Evolutionary conservation across 163 green algal species (phyloP).

Genomic region (Chlorella variabilis): DNA sequence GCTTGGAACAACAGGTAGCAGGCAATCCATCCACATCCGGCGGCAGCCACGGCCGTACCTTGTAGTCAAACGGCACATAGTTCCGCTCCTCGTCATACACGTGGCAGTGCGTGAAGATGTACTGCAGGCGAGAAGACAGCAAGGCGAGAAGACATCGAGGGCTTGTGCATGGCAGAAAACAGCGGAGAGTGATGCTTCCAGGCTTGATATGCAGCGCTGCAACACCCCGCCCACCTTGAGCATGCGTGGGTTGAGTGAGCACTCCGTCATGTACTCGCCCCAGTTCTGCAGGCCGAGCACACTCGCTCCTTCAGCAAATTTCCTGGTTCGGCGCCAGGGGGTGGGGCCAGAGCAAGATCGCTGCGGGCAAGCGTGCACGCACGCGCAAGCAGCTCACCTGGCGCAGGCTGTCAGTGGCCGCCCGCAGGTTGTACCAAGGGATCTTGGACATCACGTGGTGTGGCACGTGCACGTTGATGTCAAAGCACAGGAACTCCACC

Average conservation of each 20-base stretch:
- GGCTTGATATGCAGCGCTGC: not conserved
- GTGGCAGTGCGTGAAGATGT: conserved; percentile 92
- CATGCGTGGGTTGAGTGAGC: conserved; percentile 90
- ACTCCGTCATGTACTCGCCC: conserved; percentile 93
- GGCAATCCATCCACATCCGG: too few species aligned
- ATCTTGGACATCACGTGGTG: conserved; percentile 97
- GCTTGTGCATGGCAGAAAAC: too few species aligned
- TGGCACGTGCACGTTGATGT: conserved; percentile 98
- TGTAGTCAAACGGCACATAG: conserved; percentile 88
- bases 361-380: too few species aligned
- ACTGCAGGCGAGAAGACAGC: conserved; percentile 75
- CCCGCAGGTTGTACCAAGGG: conserved; percentile 95
- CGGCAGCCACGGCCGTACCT: too few species aligned
- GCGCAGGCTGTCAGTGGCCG: conserved; percentile 77
- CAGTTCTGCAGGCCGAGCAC: conserved; percentile 81
- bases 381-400: too few species aligned
- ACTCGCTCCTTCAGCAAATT: too few species aligned
- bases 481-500: conserved; percentile 96
- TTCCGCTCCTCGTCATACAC: conserved; percentile 57
- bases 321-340: too few species aligned
- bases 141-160: too few species aligned
- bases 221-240: conserved; percentile 68
- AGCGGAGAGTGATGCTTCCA: too few species aligned
- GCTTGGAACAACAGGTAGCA: too few species aligned
- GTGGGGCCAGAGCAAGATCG: too few species aligned